A percentile compares a stretch with the other conserved stretches of the same genome.
Evolutionary conservation across 2,329 filamentous ascomycete genomes (phyloP).

Genomic region (Cordyceps cicadae): DNA sequence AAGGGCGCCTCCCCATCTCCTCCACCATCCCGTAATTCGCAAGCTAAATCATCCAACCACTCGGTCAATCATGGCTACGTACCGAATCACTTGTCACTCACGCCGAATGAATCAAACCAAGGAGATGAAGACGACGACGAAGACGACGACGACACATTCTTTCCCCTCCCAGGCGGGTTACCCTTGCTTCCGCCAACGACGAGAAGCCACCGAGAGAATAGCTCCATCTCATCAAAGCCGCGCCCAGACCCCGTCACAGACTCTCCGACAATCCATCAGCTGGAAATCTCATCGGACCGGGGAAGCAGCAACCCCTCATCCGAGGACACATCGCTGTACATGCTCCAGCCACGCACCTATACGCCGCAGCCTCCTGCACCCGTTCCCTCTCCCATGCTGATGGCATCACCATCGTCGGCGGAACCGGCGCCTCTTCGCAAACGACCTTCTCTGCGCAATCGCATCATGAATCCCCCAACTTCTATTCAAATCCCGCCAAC

Average conservation of each 20-base stretch:
- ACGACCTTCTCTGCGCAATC: conserved; percentile 42
- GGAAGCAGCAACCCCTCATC: not conserved
- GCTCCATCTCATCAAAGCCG: conserved; percentile 3
- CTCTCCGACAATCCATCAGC: not conserved
- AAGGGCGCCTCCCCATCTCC: conserved; percentile 7
- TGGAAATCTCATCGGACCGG: not conserved
- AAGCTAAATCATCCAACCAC: not conserved
- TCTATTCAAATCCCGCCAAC: conserved; percentile 45
- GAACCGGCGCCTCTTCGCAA: conserved; percentile 23
- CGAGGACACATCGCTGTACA: conserved; percentile 36
- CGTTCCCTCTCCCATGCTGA: conserved; percentile 37
- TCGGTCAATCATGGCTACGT: not conserved
- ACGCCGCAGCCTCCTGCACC: conserved; percentile 43
- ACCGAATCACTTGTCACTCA: not conserved
- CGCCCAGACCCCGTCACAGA: not conserved
- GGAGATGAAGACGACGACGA: conserved; percentile 7
- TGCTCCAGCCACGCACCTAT: conserved; percentile 51
- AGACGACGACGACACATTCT: conserved; percentile 8
- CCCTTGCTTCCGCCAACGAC: conserved; percentile 7
- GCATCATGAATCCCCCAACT: conserved; percentile 42
- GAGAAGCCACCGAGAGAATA: not conserved
- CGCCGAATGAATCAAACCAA: conserved; percentile 9
- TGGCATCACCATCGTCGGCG: conserved; percentile 16
- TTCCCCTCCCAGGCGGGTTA: conserved; percentile 8
- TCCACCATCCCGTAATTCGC: conserved; percentile 3